A percentile compares a stretch with the other conserved stretches of the same genome.
Conservation (phyloP, 2,329 filamentous ascomycete species). For the Diaporthe sp. region DNA sequence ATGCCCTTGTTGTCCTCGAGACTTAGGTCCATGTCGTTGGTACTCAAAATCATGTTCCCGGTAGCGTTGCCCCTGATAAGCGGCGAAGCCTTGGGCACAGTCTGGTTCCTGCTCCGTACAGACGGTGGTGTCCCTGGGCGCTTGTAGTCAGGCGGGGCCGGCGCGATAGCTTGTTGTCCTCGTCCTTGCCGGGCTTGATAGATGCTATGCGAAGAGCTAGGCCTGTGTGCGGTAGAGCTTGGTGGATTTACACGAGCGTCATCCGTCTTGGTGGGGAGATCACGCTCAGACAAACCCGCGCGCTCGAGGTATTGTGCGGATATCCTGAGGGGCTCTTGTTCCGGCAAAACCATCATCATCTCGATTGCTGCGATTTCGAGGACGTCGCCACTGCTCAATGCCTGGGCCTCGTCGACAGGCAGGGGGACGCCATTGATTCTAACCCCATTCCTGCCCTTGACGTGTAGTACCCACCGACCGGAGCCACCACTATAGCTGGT, state of each 20-base stretch:
- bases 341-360: constrained; percentile 99
- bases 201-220: constrained; percentile 46
- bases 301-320: constrained; percentile 78
- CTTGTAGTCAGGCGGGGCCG: constrained; percentile 71
- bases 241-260: constrained; percentile 31
- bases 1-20: constrained; percentile 88
- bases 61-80: constrained; percentile 49
- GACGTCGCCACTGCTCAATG: constrained; percentile 87
- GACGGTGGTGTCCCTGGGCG: constrained; percentile 73
- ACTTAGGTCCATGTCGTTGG: constrained; percentile 79
- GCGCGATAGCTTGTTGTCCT: constrained; percentile 66
- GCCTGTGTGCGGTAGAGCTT: constrained; percentile 44
- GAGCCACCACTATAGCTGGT: constrained; percentile 72
- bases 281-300: constrained; percentile 64
- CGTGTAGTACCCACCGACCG: constrained; percentile 84
- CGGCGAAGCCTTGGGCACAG: constrained; percentile 55
- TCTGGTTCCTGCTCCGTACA: constrained; percentile 51
- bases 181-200: constrained; percentile 44
- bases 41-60: constrained; percentile 61
- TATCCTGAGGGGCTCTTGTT: constrained; percentile 75
- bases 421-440: constrained; percentile 83
- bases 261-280: constrained; percentile 42
- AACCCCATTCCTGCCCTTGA: constrained; percentile 93
- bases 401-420: constrained; percentile 74
- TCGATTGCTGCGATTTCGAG: constrained; percentile 93